These are phyloP conservation scores for Chlorella sp. DNA, from an alignment of 139 green algal species.

Conservation along the genomic window DNA sequence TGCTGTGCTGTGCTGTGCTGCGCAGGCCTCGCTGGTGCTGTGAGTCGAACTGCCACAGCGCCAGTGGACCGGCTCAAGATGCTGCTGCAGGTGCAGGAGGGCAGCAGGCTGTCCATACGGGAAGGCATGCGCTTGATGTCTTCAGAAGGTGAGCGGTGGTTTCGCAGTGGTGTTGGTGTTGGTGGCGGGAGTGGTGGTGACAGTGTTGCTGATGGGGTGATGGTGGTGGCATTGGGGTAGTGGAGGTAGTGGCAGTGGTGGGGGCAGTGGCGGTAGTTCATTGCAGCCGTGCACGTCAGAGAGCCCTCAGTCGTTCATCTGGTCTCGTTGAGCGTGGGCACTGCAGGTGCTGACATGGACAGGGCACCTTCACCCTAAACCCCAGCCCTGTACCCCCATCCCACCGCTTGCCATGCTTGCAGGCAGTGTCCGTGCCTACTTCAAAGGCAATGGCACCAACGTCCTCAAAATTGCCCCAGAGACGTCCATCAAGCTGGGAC, in stretches of 20 bases:
- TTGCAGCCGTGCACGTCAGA: no score
- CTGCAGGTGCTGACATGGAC: no score
- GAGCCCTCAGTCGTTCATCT: no score
- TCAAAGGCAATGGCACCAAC: constrained; percentile 88
- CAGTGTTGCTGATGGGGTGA: not conserved
- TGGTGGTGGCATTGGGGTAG: not conserved
- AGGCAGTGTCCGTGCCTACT: constrained; percentile 70
- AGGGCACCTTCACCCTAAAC: no score
- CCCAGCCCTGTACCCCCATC: no score
- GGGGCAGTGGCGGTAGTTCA: not conserved
- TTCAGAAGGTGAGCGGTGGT: constrained; percentile 64
- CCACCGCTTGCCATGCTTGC: no score
- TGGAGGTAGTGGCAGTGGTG: no score
- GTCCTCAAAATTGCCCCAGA: constrained; percentile 90
- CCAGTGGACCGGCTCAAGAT: constrained; percentile 92
- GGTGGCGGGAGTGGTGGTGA: no score
- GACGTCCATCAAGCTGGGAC: constrained; percentile 76
- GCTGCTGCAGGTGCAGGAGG: constrained; percentile 74
- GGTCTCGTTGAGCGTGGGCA: no score
- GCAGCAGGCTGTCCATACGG: constrained; percentile 28
- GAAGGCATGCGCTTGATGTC: constrained; percentile 68
- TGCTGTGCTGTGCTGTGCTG: no score
- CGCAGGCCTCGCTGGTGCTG: constrained; percentile 74
- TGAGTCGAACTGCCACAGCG: constrained; percentile 85
- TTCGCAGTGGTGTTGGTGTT: no score